Evolutionary conservation across 768 basidiomycete genomes (phyloP).

Genomic region (Asterophora lycoperdoides): DNA sequence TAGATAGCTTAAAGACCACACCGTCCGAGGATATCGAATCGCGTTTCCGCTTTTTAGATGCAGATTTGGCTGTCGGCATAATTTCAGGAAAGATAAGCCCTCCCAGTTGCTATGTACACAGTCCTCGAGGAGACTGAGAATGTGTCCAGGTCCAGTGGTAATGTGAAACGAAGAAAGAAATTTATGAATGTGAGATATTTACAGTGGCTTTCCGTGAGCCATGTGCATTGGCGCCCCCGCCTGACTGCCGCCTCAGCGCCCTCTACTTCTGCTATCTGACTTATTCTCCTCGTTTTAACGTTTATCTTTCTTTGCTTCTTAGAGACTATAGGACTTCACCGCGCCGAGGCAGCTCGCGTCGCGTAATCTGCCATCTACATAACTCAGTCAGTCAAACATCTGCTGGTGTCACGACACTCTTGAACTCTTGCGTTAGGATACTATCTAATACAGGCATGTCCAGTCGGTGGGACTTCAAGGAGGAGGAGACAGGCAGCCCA

Average conservation of each 20-base stretch:
- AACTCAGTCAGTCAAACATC: neutral
- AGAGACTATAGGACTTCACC: constrained; percentile 2
- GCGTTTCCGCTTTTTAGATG: constrained; percentile 35
- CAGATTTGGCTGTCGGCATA: constrained; percentile 33
- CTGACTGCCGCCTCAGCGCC: constrained; percentile 1
- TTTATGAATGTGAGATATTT: constrained; percentile 12
- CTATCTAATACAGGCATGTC: constrained; percentile 11
- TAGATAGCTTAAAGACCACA: constrained; percentile 29
- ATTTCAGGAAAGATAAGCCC: constrained; percentile 12
- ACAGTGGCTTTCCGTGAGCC: constrained; percentile 11
- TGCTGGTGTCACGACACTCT: constrained; percentile 7
- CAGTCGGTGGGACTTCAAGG: constrained; percentile 9
- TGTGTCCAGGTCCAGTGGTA: constrained; percentile 13
- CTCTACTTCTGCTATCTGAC: constrained; percentile 3
- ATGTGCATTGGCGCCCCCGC: constrained; percentile 11
- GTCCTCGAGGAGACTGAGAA: neutral
- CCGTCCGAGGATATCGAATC: constrained; percentile 16
- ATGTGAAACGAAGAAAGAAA: constrained; percentile 9
- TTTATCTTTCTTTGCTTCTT: constrained; percentile 4
- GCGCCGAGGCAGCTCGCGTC: neutral
- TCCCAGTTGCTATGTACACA: neutral
- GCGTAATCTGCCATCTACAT: neutral
- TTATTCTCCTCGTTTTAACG: constrained; percentile 12
- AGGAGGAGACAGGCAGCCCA: constrained; percentile 18
- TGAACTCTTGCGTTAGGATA: neutral